Conservation (phyloP, 2,329 filamentous ascomycete genomes). For the Metarhizium robertsii region DNA sequence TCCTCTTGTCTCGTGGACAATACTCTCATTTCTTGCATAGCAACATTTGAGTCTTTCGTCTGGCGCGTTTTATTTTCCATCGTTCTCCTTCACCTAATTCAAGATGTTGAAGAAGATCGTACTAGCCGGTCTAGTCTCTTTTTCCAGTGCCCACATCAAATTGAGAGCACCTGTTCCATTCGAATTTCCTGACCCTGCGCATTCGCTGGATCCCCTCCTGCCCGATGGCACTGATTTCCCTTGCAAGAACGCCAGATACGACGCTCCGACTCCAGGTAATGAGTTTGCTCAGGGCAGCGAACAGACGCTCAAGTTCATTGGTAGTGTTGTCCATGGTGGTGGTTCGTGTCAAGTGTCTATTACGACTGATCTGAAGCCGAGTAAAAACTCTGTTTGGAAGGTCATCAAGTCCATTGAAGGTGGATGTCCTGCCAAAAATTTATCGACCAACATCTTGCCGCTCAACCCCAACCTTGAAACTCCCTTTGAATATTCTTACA, state of each 20-base stretch:
- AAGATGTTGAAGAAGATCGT: slow-evolving; percentile 45
- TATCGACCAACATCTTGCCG: slow-evolving; percentile 42
- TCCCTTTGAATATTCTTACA: slow-evolving; percentile 54
- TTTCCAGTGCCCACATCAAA: slow-evolving; percentile 65
- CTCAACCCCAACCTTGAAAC: slow-evolving; percentile 29
- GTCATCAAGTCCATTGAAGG: slow-evolving; percentile 85
- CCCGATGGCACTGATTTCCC: slow-evolving; percentile 61
- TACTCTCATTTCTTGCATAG: slow-evolving; percentile 2
- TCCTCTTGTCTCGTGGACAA: slow-evolving; percentile 15
- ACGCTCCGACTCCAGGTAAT: slow-evolving; percentile 43
- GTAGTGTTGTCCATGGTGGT: slow-evolving; percentile 74
- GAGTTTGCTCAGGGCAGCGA: slow-evolving; percentile 39
- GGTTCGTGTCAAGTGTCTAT: slow-evolving; percentile 87
- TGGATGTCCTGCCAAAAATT: slow-evolving; percentile 62
- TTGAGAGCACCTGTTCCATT: slow-evolving; percentile 63
- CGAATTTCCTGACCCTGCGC: slow-evolving; percentile 9
- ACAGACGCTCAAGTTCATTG: slow-evolving; percentile 51
- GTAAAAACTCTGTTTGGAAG: slow-evolving; percentile 63
- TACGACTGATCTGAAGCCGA: slow-evolving; percentile 66
- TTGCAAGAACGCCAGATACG: slow-evolving; percentile 54
- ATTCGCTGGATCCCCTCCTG: slow-evolving; percentile 42
- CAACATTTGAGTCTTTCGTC: slow-evolving; percentile 17
- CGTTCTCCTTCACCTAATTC: slow-evolving; percentile 13
- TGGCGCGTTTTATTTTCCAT: slow-evolving; percentile 19
- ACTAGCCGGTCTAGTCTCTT: slow-evolving; percentile 45